Conservation (phyloP, 2,329 filamentous ascomycete species). For the Fusarium sp. region DNA sequence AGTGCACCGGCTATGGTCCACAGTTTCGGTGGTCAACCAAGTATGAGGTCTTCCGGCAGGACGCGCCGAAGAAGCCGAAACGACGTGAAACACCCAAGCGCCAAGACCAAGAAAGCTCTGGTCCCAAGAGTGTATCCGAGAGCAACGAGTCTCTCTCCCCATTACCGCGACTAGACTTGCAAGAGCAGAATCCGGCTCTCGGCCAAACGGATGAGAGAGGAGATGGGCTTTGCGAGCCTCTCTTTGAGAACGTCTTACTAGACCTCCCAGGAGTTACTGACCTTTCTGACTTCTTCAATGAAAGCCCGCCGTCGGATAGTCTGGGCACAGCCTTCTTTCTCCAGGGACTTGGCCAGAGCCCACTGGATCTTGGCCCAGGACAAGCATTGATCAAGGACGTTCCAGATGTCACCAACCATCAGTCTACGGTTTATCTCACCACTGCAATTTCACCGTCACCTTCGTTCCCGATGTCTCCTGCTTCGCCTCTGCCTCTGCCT, state of each 20-base stretch:
- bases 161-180: background rate
- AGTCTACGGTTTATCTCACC: background rate
- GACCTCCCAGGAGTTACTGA: background rate
- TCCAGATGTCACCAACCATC: background rate
- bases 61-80: background rate
- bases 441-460: background rate
- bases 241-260: background rate
- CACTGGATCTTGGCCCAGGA: background rate
- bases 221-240: background rate
- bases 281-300: background rate
- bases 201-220: background rate
- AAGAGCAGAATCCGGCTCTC: background rate
- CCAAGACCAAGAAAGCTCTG: background rate
- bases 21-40: conserved; percentile 24
- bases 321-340: background rate
- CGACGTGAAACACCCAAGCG: background rate
- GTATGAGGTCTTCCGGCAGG: conserved; percentile 14
- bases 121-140: background rate
- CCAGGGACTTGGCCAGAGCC: background rate
- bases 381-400: background rate
- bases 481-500: background rate
- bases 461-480: background rate
- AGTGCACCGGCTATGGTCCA: conserved; percentile 29
- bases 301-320: background rate
- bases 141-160: background rate